Base-by-base conservation (phyloP, 2,329 filamentous ascomycete species). In the Venturia aucupariae region DNA sequence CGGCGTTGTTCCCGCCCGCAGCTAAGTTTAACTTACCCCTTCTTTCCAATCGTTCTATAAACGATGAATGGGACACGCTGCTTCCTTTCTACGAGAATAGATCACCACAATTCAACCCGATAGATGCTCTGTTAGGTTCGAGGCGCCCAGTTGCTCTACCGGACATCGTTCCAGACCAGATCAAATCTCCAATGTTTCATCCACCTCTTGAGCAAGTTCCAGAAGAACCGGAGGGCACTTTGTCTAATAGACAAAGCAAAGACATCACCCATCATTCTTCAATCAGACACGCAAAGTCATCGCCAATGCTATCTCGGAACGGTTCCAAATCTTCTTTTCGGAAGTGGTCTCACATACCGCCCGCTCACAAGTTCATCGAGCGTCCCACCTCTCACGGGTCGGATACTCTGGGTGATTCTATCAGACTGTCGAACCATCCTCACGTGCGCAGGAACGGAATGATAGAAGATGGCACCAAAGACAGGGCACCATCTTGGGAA, bases 401-500 rank as follows among this genome's bases (percentile, higher is more conserved):
- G 5, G 64, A 65, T 46, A 65, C 64, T 15, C 60, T 65, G 17
- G 64, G 64, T 24, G 46, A 62, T 42, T 32, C 42, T 15, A 22
- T 11, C 44, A 60, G 19, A 30, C 38, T 46, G 15, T 48, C 63
- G 51, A 35, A 35, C 5, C 27, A 35, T 15, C n/a, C 51, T 35
- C 30, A 57, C 27, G 8, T 7, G 51, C n/a, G 27, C 4, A 57
- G 19, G 24, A 30, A 35, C 17, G 30, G 19, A 35, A 4, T 17
- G 19, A 13, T n/a, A 2, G 19, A 57, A 57, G 24, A 57, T 7
- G 11, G 30, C 48, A 55, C 15, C 30, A 32, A 24, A 11, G 7
- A 59, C 35, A 61, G 39, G 60, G 46, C 46, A 24, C 72, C 72
- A 17, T 81, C 80, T 1, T 86, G 84, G 84, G 84, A 86, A 68